Percentiles rank a stretch among this genome's conserved stretches.
Conservation (phyloP, 768 basidiomycete genomes). For the Sporobolomyces roseus region DNA sequence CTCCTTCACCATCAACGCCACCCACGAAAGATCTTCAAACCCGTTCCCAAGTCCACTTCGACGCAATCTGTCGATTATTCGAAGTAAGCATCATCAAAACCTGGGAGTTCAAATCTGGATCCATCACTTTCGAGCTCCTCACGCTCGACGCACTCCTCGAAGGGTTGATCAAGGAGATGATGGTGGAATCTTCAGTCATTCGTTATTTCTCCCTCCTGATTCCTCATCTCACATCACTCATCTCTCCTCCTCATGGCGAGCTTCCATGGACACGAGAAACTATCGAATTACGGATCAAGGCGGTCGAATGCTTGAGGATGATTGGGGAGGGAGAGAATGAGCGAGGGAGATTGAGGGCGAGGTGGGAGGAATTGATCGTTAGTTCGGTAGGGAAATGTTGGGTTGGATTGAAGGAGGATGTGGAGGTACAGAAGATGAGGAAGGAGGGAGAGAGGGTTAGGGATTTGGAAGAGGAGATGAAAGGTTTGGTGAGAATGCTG, state of each 20-base stretch:
- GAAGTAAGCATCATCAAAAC: background rate
- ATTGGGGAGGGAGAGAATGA: background rate
- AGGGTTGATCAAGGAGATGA: too few species aligned
- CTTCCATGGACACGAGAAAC: too few species aligned
- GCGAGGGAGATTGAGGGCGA: background rate
- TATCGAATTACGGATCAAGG: too few species aligned
- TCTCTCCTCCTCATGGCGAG: background rate
- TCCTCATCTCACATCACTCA: too few species aligned
- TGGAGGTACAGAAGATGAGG: background rate
- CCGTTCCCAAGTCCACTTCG: constrained; percentile 3
- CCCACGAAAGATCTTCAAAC: background rate
- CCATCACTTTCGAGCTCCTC: constrained; percentile 14
- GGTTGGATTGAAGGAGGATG: constrained; percentile 8
- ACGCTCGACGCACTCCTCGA: too few species aligned
- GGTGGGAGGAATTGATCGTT: constrained; percentile 14
- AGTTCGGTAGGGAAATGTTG: constrained; percentile 13
- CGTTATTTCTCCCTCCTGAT: too few species aligned
- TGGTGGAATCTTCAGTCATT: too few species aligned
- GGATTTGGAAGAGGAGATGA: background rate
- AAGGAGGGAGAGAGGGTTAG: background rate
- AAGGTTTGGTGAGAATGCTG: background rate
- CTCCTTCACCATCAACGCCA: background rate
- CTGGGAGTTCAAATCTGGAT: constrained; percentile 28
- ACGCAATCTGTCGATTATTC: constrained; percentile 25
- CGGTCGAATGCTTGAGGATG: too few species aligned